Conservation (phyloP, 164 flowering plant species). For the Platanus orientalis region DNA sequence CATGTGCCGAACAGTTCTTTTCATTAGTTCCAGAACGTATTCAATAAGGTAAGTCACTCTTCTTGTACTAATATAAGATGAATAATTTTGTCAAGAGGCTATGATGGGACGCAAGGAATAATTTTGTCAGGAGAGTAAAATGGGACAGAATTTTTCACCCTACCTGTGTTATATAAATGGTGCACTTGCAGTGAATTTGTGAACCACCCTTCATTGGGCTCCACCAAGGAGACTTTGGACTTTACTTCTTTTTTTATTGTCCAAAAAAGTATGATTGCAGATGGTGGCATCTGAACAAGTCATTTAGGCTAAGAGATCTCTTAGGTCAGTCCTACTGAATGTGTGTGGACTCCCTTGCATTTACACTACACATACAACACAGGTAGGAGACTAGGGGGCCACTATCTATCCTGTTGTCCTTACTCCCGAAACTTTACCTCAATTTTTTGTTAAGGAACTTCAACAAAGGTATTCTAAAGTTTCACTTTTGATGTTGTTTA, state of each 20-base stretch:
- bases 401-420: not conserved
- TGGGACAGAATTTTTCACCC: not conserved
- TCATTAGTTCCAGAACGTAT: slow-evolving; percentile 73
- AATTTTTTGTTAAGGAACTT: not conserved
- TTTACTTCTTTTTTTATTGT: too few relatives aligned
- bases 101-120: too few relatives aligned
- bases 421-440: not conserved
- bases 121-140: not conserved
- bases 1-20: slow-evolving; percentile 86
- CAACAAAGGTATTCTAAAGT: not conserved
- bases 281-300: too few relatives aligned
- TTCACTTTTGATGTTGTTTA: not conserved
- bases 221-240: not conserved
- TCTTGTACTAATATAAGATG: not conserved
- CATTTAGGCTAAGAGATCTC: too few relatives aligned
- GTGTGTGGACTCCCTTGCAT: too few relatives aligned
- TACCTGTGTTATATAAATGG: slow-evolving; percentile 2
- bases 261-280: too few relatives aligned
- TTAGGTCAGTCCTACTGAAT: too few relatives aligned
- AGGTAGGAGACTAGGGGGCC: not conserved
- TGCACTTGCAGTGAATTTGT: not conserved
- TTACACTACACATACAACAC: not conserved
- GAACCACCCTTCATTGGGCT: not conserved
- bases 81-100: not conserved
- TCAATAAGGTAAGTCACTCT: slow-evolving; percentile 56